Conservation (phyloP, 805 yeast genomes). For the Torulaspora maleeae region DNA sequence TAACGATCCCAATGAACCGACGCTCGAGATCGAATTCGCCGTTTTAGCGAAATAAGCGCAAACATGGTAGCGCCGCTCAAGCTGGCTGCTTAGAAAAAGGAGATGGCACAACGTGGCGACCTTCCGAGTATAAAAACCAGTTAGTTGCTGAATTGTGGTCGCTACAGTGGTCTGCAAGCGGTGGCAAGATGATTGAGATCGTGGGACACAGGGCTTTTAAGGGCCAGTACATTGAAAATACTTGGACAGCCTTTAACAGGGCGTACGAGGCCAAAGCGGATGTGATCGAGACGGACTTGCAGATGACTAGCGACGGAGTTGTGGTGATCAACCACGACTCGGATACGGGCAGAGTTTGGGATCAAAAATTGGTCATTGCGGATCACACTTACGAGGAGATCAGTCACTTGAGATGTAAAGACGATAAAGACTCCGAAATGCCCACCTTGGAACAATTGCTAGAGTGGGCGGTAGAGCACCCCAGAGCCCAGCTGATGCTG, state of each 20-base stretch:
- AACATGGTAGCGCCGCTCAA: background rate
- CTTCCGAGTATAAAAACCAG: background rate
- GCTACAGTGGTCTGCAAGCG: background rate
- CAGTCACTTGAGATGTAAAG: slow-evolving; percentile 34
- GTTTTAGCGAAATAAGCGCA: background rate
- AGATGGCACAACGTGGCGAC: background rate
- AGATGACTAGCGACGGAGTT: slow-evolving; percentile 48
- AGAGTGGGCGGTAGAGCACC: slow-evolving; percentile 38
- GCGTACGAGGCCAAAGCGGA: slow-evolving; percentile 45
- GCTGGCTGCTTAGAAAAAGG: background rate
- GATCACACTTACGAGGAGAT: slow-evolving; percentile 37
- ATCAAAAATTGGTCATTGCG: slow-evolving; percentile 37
- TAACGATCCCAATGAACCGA: too few relatives aligned
- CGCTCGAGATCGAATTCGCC: too few relatives aligned
- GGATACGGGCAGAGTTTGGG: slow-evolving; percentile 46
- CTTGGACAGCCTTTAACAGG: slow-evolving; percentile 42
- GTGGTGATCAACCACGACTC: slow-evolving; percentile 54
- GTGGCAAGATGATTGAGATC: slow-evolving; percentile 16
- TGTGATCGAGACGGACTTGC: slow-evolving; percentile 53
- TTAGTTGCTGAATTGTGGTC: background rate
- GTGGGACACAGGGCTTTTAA: slow-evolving; percentile 37
- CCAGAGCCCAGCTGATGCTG: slow-evolving; percentile 41
- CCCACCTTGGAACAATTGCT: slow-evolving; percentile 41
- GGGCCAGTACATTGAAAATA: slow-evolving; percentile 43
- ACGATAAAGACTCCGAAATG: slow-evolving; percentile 37